These are phyloP conservation scores for Brettanomyces sp. DNA, from an alignment of 805 yeast species.

Conservation along the genomic window DNA sequence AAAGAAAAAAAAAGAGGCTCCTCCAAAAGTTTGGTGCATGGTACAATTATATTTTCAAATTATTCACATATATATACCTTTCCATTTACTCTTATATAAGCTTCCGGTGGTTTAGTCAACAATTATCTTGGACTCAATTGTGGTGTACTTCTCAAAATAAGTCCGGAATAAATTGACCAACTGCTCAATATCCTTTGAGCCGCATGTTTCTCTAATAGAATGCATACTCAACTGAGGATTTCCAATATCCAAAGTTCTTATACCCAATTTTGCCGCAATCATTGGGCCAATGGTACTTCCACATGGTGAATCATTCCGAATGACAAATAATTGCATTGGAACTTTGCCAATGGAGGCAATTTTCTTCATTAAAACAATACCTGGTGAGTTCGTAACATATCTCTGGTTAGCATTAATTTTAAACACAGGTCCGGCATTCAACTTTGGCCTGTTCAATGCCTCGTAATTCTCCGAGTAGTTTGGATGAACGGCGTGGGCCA, in stretches of 20 bases:
- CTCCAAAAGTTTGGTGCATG: too few species aligned
- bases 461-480: slow-evolving; percentile 77
- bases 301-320: slow-evolving; percentile 85
- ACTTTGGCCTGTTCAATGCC: slow-evolving; percentile 62
- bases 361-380: slow-evolving; percentile 67
- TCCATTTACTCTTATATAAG: background rate
- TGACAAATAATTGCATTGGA: slow-evolving; percentile 92
- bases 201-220: slow-evolving; percentile 86
- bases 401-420: slow-evolving; percentile 93
- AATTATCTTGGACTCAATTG: slow-evolving; percentile 33
- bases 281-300: slow-evolving; percentile 97
- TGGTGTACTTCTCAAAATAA: slow-evolving; percentile 42
- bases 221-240: slow-evolving; percentile 93
- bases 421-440: slow-evolving; percentile 87
- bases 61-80: too few species aligned
- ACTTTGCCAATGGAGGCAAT: slow-evolving; percentile 58
- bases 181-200: slow-evolving; percentile 59
- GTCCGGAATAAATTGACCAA: slow-evolving; percentile 53
- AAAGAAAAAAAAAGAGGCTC: too few species aligned
- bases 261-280: slow-evolving; percentile 76
- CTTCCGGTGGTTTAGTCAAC: slow-evolving; percentile 20
- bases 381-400: slow-evolving; percentile 89
- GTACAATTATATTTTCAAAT: too few species aligned
- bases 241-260: slow-evolving; percentile 82
- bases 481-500: slow-evolving; percentile 97